Evolutionary conservation across 2,329 filamentous ascomycete species (phyloP).

Genomic region (Beauveria rudraprayagi): DNA sequence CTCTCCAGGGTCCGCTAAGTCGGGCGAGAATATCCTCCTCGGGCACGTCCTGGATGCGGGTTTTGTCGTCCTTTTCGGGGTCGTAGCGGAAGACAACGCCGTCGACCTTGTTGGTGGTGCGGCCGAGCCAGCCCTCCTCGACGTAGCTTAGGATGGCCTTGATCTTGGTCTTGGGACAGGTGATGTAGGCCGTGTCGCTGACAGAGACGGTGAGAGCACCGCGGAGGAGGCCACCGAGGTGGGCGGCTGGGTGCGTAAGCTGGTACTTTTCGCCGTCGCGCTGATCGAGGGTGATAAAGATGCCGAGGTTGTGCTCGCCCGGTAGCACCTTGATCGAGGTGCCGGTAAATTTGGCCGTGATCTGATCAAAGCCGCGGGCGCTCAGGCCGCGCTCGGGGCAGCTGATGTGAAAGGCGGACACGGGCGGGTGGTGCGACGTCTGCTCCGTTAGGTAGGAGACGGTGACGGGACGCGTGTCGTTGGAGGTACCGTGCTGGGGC

Average conservation of each 20-base stretch:
- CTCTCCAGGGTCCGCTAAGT: slow-evolving; percentile 81
- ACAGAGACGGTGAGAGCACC: slow-evolving; percentile 87
- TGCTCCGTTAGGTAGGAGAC: slow-evolving; percentile 96
- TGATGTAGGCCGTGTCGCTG: slow-evolving; percentile 80
- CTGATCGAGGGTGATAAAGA: slow-evolving; percentile 80
- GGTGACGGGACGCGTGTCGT: slow-evolving; percentile 51
- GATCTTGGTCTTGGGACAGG: slow-evolving; percentile 79
- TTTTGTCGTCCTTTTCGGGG: slow-evolving; percentile 74
- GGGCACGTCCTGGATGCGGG: slow-evolving; percentile 74
- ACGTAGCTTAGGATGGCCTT: slow-evolving; percentile 90
- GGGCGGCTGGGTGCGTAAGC: slow-evolving; percentile 87
- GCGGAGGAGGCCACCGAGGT: slow-evolving; percentile 78
- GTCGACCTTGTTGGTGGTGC: slow-evolving; percentile 82
- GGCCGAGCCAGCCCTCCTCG: slow-evolving; percentile 91
- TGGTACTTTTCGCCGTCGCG: slow-evolving; percentile 86
- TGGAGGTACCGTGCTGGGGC: slow-evolving; percentile 35
- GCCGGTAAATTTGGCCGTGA: slow-evolving; percentile 95
- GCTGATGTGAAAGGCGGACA: slow-evolving; percentile 90
- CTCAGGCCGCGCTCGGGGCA: slow-evolving; percentile 86
- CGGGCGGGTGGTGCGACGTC: slow-evolving; percentile 94
- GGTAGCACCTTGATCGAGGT: slow-evolving; percentile 87
- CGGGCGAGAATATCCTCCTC: slow-evolving; percentile 76
- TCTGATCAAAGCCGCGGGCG: slow-evolving; percentile 88
- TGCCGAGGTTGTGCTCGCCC: slow-evolving; percentile 88
- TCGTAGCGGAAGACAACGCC: slow-evolving; percentile 89